Percentiles rank a stretch among this genome's conserved stretches.
These are phyloP conservation scores for Poa annua DNA, from an alignment of 176 grass and related monocot species.

Conservation along the genomic window DNA sequence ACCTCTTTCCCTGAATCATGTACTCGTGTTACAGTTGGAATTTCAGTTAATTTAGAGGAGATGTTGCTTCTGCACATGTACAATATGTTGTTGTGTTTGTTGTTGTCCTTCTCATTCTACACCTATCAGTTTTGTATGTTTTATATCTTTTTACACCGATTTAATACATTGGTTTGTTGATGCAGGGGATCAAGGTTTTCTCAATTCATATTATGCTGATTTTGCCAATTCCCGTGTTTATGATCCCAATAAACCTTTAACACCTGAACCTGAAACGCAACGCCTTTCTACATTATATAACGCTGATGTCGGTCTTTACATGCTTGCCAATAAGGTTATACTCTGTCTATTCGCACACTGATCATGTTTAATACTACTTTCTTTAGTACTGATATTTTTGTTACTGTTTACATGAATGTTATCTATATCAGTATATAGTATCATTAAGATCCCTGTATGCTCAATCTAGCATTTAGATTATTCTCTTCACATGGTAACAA, in stretches of 20 bases:
- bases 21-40: neutral
- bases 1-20: neutral
- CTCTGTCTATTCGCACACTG: neutral
- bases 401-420: neutral
- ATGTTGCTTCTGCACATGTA: neutral
- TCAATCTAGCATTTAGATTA: neutral
- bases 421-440: neutral
- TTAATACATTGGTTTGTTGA: conserved; percentile 26
- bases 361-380: neutral
- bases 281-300: conserved; percentile 94
- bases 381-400: conserved; percentile 17
- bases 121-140: neutral
- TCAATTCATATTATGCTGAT: conserved; percentile 96
- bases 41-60: neutral
- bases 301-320: conserved; percentile 96
- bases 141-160: conserved; percentile 13
- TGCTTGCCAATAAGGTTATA: conserved; percentile 97
- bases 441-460: neutral
- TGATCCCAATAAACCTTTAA: conserved; percentile 64
- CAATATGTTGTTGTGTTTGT: conserved; percentile 19
- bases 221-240: conserved; percentile 89
- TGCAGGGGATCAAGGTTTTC: conserved; percentile 58
- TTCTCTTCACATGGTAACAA: conserved; percentile 3
- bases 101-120: neutral
- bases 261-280: conserved; percentile 73